Percentiles rank a stretch among this genome's conserved stretches.
phyloP scores from a whole-genome alignment of 2,329 filamentous ascomycete genomes.

The Apiospora sp. region DNA sequence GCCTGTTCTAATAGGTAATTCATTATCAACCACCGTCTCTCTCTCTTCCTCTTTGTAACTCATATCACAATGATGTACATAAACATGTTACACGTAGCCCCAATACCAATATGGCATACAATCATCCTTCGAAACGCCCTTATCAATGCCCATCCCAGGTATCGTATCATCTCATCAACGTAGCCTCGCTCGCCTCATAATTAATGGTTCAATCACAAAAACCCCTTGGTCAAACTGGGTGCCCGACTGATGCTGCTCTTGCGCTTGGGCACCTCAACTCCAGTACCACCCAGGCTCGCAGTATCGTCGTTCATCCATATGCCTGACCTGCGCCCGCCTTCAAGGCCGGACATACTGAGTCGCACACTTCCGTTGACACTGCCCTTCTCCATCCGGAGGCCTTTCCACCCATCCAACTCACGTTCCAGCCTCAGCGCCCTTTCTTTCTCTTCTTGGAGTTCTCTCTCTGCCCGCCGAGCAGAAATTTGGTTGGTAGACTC shows the following conservation, averaged over 20 bases:
- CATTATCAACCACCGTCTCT: not conserved
- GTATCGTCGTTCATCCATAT: slow-evolving; percentile 59
- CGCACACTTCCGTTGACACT: slow-evolving; percentile 39
- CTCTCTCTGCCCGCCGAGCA: slow-evolving; percentile 85
- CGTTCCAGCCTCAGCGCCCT: slow-evolving; percentile 83
- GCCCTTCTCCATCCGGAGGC: slow-evolving; percentile 71
- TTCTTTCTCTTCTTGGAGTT: slow-evolving; percentile 88
- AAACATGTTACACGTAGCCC: slow-evolving; percentile 26
- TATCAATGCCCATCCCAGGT: slow-evolving; percentile 20
- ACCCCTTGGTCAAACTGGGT: slow-evolving; percentile 80
- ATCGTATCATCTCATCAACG: slow-evolving; percentile 9
- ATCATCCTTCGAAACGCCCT: slow-evolving; percentile 19
- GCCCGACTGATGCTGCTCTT: slow-evolving; percentile 71
- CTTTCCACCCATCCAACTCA: slow-evolving; percentile 87
- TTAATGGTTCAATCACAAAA: slow-evolving; percentile 58
- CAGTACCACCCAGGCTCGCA: slow-evolving; percentile 39
- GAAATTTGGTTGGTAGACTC: slow-evolving; percentile 84
- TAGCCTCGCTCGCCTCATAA: slow-evolving; percentile 13
- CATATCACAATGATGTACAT: slow-evolving; percentile 1
- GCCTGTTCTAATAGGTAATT: not conserved
- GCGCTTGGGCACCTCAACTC: slow-evolving; percentile 66
- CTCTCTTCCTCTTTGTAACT: slow-evolving; percentile 13
- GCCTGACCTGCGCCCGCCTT: slow-evolving; percentile 42
- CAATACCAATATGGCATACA: slow-evolving; percentile 18
- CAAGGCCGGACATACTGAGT: slow-evolving; percentile 38